phyloP scores from a whole-genome alignment of 495 filamentous ascomycete species.

The Aspergillus hancockii region DNA sequence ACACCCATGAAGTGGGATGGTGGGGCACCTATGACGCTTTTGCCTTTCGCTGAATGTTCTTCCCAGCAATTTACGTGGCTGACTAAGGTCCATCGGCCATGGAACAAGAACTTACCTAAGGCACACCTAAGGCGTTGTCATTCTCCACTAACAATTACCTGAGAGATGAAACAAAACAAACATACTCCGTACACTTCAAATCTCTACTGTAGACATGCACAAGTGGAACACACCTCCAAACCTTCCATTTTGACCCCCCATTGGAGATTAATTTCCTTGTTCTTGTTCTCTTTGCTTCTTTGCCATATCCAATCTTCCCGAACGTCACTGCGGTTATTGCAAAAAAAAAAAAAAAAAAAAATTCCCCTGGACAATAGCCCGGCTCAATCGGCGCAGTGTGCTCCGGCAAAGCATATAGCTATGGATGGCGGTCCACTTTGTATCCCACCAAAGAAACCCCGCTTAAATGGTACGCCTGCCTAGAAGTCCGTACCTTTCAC shows the following conservation, averaged over 20 bases:
- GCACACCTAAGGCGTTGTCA: not conserved
- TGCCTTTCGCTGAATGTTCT: not conserved
- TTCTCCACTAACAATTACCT: not conserved
- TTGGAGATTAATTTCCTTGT: not conserved
- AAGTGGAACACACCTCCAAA: not conserved
- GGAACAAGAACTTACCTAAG: too few relatives aligned
- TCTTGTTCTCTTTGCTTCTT: not conserved
- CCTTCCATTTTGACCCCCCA: not conserved
- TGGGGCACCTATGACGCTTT: conserved; percentile 10
- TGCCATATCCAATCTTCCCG: conserved; percentile 3
- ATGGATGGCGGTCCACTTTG: conserved; percentile 26
- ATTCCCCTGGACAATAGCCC: not conserved
- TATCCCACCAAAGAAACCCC: conserved; percentile 18
- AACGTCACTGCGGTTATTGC: not conserved
- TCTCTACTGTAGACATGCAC: too few relatives aligned
- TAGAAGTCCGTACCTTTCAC: conserved; percentile 1
- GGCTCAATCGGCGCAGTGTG: conserved; percentile 38
- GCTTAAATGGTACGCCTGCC: not conserved
- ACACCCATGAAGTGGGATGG: not conserved
- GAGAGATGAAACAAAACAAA: not conserved
- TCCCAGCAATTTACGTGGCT: not conserved
- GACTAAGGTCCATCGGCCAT: too few relatives aligned
- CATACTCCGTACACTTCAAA: not conserved
- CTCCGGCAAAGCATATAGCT: conserved; percentile 33
- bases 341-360: too few relatives aligned